Conservation (phyloP, 495 filamentous ascomycete species). For the Thozetella sp. region DNA sequence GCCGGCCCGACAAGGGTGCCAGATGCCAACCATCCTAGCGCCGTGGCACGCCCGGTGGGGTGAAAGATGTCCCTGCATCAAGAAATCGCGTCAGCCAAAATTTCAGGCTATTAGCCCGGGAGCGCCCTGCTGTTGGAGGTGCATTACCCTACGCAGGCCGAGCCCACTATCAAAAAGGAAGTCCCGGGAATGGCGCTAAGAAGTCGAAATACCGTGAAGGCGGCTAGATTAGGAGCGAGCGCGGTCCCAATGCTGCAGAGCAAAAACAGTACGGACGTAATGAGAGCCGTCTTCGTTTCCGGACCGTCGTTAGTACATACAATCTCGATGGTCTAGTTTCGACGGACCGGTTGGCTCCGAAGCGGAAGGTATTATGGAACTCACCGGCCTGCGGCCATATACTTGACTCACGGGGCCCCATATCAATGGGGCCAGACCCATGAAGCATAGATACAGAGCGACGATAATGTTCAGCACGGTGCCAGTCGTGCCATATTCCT, state of each 20-base stretch:
- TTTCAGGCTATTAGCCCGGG: too few species aligned
- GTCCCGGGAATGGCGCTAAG: constrained; percentile 74
- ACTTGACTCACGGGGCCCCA: constrained; percentile 72
- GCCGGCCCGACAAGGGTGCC: constrained; percentile 73
- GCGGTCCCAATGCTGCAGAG: constrained; percentile 68
- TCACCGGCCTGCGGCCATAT: constrained; percentile 62
- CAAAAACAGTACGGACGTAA: constrained; percentile 60
- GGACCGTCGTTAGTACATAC: too few species aligned
- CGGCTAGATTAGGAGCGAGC: constrained; percentile 63
- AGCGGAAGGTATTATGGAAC: too few species aligned
- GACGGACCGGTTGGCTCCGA: too few species aligned
- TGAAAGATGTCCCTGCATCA: constrained; percentile 57
- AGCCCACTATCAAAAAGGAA: constrained; percentile 66
- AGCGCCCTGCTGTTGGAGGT: constrained; percentile 1
- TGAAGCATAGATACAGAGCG: constrained; percentile 68
- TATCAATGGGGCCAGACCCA: constrained; percentile 67
- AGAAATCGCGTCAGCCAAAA: background rate
- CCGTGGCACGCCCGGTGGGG: constrained; percentile 68
- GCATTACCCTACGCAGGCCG: constrained; percentile 57
- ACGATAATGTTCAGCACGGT: constrained; percentile 70
- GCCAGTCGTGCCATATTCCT: constrained; percentile 60
- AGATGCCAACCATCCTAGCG: constrained; percentile 70
- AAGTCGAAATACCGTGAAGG: constrained; percentile 70
- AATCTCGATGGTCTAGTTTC: too few species aligned
- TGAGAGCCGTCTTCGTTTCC: constrained; percentile 41